Percentiles rank a stretch among this genome's conserved stretches.
These are phyloP conservation scores for Colletotrichum sp. DNA, from an alignment of 2,329 filamentous ascomycete species.

Conservation along the genomic window DNA sequence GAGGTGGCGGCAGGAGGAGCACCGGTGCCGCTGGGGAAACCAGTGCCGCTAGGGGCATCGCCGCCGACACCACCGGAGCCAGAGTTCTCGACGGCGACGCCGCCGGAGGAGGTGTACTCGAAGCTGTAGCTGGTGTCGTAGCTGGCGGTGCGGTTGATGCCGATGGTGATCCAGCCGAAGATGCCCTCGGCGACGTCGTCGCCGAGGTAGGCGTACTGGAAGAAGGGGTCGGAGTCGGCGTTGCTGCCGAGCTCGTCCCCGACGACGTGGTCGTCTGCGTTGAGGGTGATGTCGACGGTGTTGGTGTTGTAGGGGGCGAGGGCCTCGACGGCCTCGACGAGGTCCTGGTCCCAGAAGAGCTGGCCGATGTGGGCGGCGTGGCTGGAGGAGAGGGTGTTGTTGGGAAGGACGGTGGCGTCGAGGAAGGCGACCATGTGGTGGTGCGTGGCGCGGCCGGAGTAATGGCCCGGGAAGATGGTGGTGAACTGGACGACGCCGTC, in stretches of 20 bases:
- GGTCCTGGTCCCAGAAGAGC: slow-evolving; percentile 15
- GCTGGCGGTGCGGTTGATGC: slow-evolving; percentile 33
- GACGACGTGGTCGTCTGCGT: slow-evolving; percentile 48
- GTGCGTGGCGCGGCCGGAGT: slow-evolving; percentile 48
- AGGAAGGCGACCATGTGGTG: slow-evolving; percentile 39
- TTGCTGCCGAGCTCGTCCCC: slow-evolving; percentile 42
- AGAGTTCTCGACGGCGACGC: not conserved
- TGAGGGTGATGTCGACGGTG: not conserved
- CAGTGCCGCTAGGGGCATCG: slow-evolving; percentile 7
- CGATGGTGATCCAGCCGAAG: slow-evolving; percentile 52
- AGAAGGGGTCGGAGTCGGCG: slow-evolving; percentile 53
- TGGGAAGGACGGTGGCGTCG: slow-evolving; percentile 26
- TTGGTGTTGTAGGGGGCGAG: slow-evolving; percentile 10
- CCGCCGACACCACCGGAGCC: not conserved
- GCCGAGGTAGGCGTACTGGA: slow-evolving; percentile 56
- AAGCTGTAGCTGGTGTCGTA: not conserved
- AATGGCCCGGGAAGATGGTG: slow-evolving; percentile 50
- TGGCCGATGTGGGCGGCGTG: slow-evolving; percentile 35
- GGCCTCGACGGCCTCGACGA: slow-evolving; percentile 6
- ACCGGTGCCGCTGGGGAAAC: slow-evolving; percentile 7
- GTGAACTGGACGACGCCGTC: slow-evolving; percentile 37
- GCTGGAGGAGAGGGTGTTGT: slow-evolving; percentile 48
- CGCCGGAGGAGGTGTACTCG: not conserved
- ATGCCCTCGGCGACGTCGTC: slow-evolving; percentile 48
- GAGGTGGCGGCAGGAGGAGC: not conserved